Conservation (phyloP, 208 protist genomes). For the Wallacemonas collosoma region DNA sequence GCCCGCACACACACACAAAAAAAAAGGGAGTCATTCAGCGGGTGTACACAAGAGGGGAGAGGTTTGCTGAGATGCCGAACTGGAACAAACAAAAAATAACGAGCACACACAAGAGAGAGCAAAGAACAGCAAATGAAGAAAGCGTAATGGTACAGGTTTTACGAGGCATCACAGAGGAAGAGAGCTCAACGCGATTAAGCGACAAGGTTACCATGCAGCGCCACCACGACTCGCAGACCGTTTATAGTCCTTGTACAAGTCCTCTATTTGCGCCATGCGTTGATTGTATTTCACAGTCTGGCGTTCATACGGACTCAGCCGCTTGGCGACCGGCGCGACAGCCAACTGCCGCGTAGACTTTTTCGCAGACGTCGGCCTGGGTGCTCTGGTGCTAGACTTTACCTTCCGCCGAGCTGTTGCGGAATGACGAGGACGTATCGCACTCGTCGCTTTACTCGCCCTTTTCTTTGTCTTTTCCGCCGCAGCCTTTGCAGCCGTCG, state of each 20-base stretch:
- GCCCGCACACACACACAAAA: no score
- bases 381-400: no score
- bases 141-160: conserved; percentile 18
- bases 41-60: background rate
- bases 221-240: conserved; percentile 4
- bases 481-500: background rate
- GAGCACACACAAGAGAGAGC: conserved; percentile 1
- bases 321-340: background rate
- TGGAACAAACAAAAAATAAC: conserved; percentile 8
- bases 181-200: background rate
- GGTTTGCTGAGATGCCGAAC: background rate
- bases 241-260: conserved; percentile 73
- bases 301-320: conserved; percentile 37
- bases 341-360: background rate
- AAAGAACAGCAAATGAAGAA: conserved; percentile 24
- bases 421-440: no score
- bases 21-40: no score
- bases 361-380: no score
- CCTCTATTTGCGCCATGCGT: conserved; percentile 78
- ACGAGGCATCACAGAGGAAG: background rate
- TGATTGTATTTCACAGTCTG: conserved; percentile 89
- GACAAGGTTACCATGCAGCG: background rate
- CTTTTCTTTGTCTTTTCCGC: background rate
- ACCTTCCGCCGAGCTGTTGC: no score
- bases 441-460: background rate